Evolutionary conservation across 129 eudicot genomes (phyloP).

Genomic region (Scalesia atractyloides): DNA sequence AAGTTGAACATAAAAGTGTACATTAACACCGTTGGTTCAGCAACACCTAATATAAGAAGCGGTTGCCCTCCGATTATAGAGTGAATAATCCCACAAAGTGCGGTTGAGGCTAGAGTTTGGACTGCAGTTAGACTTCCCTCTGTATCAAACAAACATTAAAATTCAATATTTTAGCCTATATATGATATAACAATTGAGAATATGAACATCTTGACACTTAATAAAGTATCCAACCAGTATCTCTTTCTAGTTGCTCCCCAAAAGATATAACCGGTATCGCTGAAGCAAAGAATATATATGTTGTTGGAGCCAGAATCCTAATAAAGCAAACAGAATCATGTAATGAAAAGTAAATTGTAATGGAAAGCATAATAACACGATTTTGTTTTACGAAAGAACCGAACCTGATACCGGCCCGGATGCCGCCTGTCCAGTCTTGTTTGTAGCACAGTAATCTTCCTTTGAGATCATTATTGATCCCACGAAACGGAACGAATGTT

Average conservation of each 20-base stretch:
- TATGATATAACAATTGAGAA: constrained; percentile 3
- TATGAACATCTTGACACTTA: constrained; percentile 11
- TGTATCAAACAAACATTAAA: constrained; percentile 30
- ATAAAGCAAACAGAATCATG: constrained; percentile 18
- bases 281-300: constrained; percentile 97
- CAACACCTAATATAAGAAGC: constrained; percentile 90
- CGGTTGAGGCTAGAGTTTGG: constrained; percentile 94
- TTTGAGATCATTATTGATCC: constrained; percentile 89
- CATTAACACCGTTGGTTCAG: constrained; percentile 98
- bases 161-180: neutral
- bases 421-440: constrained; percentile 95
- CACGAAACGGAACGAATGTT: constrained; percentile 93
- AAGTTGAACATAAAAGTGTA: constrained; percentile 95
- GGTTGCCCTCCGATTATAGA: constrained; percentile 97
- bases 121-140: constrained; percentile 98
- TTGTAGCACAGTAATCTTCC: constrained; percentile 92
- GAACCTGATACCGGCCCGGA: constrained; percentile 92
- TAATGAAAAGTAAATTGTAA: neutral
- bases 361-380: constrained; percentile 12
- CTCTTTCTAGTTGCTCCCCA: constrained; percentile 96
- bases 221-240: constrained; percentile 55
- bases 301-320: constrained; percentile 99
- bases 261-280: constrained; percentile 99
- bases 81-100: constrained; percentile 91
- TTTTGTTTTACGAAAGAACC: constrained; percentile 15